Evolutionary conservation across 169 alveolate genomes (phyloP), one percentile per base, ranked within the genome.

Genomic region (Eimeria falciformis): DNA sequence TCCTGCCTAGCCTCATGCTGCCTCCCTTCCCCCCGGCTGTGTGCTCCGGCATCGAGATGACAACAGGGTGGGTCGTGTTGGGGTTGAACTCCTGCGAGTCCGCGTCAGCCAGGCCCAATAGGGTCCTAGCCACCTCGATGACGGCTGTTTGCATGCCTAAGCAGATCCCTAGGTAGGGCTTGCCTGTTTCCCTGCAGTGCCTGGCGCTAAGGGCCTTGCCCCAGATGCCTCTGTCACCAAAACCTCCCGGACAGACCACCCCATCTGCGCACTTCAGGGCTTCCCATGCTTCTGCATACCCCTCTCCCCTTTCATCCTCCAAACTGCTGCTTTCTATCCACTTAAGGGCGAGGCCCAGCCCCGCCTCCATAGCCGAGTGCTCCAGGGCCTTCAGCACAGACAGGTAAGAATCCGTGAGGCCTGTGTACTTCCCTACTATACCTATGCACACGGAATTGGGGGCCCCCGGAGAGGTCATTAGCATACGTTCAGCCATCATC

Each of bases 131-230:
- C 2, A 66, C 27, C 5, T 87, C 94, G 27, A 98, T 95, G 9
- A 96, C 98, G 23, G 99, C 98, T 58, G 97, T 95, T 95, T 98
- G 99, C 96, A 98, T 95, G 62, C 99, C 99, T 29, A 98, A 96
- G 91, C 99, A 98, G 37, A 98, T 97, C 27, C 99, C 99, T 9
- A 91, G 68, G 40, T 79, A 91, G 33, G 94, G 94, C 40, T 14
- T 68, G 12, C 18, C 3, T 27, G 94, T 95, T 55, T 92, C 92
- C 62, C 99, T 93, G 87, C 99, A 98, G 91, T 96, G 97, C 82
- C 97, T 53, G 43, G 96, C 95, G n/a, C 99, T 97, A 6, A 71
- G 53, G 5, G 91, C 83, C 82, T 98, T 98, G 12, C 99, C 99
- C 79, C 95, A 95, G 58, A 96, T 93, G 21, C 99, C 99, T 55